Percentiles rank a stretch among this genome's conserved stretches.
Conservation (phyloP, 805 yeast genomes). For the Metschnikowia baotianmanensis region DNA sequence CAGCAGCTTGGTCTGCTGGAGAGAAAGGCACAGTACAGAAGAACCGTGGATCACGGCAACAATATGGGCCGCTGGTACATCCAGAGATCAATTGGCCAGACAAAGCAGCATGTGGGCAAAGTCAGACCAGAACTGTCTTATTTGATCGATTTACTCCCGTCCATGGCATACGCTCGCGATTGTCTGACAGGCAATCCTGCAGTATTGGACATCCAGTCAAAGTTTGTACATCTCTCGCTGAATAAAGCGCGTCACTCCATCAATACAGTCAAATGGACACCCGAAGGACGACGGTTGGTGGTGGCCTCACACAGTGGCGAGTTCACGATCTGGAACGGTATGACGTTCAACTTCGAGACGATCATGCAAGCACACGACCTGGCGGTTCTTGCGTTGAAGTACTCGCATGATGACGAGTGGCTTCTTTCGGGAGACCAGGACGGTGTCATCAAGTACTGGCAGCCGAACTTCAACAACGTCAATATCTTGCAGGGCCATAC, state of each 20-base stretch:
- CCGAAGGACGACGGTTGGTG: slow-evolving; percentile 86
- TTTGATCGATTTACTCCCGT: slow-evolving; percentile 62
- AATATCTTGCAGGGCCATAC: slow-evolving; percentile 72
- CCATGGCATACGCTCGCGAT: slow-evolving; percentile 50
- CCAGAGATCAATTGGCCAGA: slow-evolving; percentile 44
- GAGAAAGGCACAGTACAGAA: slow-evolving; percentile 53
- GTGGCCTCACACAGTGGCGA: slow-evolving; percentile 94
- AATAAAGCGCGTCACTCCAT: slow-evolving; percentile 92
- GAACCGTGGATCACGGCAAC: slow-evolving; percentile 78
- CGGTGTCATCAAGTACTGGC: slow-evolving; percentile 94
- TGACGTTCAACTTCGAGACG: slow-evolving; percentile 92
- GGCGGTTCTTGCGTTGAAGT: slow-evolving; percentile 74
- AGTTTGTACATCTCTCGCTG: slow-evolving; percentile 86
- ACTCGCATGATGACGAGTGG: slow-evolving; percentile 94
- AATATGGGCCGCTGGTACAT: slow-evolving; percentile 63
- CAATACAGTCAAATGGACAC: slow-evolving; percentile 92
- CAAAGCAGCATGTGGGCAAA: slow-evolving; percentile 45
- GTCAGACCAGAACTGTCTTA: slow-evolving; percentile 70
- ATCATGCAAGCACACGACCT: slow-evolving; percentile 98
- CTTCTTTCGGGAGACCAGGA: slow-evolving; percentile 89
- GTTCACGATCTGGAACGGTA: slow-evolving; percentile 95
- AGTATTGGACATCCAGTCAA: slow-evolving; percentile 64
- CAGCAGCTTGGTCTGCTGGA: slow-evolving; percentile 47
- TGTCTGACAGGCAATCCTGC: slow-evolving; percentile 36
- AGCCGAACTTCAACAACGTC: slow-evolving; percentile 95